A percentile compares a stretch with the other conserved stretches of the same genome.
These are phyloP conservation scores for Cicer bijugum DNA, from an alignment of 306 rosid species.

Conservation along the genomic window DNA sequence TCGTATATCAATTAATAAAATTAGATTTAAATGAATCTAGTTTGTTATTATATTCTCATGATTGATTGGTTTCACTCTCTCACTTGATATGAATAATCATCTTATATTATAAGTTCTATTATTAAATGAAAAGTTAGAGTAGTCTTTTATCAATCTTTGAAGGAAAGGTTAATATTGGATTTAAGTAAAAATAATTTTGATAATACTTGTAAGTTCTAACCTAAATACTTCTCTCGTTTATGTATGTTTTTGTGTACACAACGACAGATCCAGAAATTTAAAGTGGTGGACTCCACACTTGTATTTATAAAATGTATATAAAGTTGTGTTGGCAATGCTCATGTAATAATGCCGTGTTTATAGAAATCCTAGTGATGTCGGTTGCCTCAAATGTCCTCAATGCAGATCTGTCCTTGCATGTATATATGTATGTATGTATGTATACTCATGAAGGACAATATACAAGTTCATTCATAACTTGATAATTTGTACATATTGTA, in stretches of 20 bases:
- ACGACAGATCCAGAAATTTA: too few relatives aligned
- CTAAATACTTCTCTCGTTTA: neutral
- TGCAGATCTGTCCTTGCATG: too few relatives aligned
- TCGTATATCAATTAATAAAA: neutral
- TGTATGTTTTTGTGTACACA: neutral
- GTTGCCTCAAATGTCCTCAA: too few relatives aligned
- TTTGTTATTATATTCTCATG: neutral
- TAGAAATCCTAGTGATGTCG: too few relatives aligned
- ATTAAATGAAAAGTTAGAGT: neutral
- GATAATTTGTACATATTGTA: neutral
- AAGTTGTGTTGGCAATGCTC: too few relatives aligned
- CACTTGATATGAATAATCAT: neutral
- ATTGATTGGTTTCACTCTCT: neutral
- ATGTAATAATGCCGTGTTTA: too few relatives aligned
- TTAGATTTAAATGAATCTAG: neutral
- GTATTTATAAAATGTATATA: too few relatives aligned
- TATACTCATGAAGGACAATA: neutral
- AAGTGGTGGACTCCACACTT: too few relatives aligned
- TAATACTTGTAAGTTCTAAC: neutral
- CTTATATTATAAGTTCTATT: neutral
- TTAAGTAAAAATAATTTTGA: neutral
- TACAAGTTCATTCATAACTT: neutral
- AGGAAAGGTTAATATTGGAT: neutral
- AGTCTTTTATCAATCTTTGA: neutral
- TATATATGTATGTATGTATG: neutral